A percentile compares a stretch with the other conserved stretches of the same genome.
Conservation (phyloP, 208 protist genomes). For the Leishmania lainsoni region DNA sequence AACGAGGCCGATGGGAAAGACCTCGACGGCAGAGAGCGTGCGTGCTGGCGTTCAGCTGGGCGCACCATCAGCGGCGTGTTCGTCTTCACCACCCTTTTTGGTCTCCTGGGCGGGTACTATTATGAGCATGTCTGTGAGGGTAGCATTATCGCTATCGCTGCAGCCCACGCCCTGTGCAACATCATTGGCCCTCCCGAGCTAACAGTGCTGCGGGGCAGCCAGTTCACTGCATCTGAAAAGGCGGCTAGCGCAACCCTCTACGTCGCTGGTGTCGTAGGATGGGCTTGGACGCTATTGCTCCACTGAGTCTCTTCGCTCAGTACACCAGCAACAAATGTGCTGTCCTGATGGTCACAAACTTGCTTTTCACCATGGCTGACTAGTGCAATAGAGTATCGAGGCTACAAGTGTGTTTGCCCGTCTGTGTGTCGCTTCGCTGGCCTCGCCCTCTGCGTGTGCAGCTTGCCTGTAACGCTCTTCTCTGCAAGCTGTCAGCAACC, state of each 20-base stretch:
- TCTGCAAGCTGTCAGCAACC: neutral
- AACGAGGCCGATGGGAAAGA: neutral
- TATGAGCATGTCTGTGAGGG: conserved; percentile 42
- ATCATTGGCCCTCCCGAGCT: conserved; percentile 59
- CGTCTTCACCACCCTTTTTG: conserved; percentile 49
- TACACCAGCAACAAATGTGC: neutral
- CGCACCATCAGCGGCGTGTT: conserved; percentile 22
- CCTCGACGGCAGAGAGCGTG: neutral
- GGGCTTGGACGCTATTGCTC: conserved; percentile 18
- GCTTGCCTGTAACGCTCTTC: neutral
- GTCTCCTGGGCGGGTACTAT: conserved; percentile 63
- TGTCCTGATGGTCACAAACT: neutral
- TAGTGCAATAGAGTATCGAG: neutral
- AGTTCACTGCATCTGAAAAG: neutral
- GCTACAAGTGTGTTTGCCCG: neutral
- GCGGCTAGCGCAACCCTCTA: conserved; percentile 15
- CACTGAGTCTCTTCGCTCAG: neutral
- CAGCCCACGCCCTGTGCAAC: conserved; percentile 70
- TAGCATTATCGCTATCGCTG: conserved; percentile 47
- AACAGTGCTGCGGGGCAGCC: conserved; percentile 1
- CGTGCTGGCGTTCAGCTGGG: conserved; percentile 30
- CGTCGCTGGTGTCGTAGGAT: conserved; percentile 20
- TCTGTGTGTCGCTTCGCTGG: neutral
- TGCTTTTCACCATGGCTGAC: neutral
- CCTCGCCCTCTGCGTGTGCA: neutral